Conservation (phyloP, 2,329 filamentous ascomycete species). For the Aspergillus candidus region DNA sequence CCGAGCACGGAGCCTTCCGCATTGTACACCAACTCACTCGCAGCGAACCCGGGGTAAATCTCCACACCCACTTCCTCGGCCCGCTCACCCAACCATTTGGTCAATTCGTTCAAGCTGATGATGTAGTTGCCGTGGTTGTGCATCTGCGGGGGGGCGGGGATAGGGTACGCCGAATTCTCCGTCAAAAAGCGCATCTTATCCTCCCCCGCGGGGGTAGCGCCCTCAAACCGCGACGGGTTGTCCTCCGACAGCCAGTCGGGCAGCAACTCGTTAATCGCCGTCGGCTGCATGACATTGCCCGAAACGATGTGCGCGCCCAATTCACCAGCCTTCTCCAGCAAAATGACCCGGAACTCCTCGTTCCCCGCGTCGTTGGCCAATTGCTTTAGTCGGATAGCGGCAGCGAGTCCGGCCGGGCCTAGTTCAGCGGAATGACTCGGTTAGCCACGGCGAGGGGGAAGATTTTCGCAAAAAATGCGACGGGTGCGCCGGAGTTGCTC, state of each 20-base stretch:
- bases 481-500: not conserved
- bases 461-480: not conserved
- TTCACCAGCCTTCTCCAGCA: constrained; percentile 93
- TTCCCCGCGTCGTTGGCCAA: constrained; percentile 90
- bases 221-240: constrained; percentile 81
- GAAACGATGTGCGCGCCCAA: constrained; percentile 92
- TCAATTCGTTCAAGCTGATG: constrained; percentile 87
- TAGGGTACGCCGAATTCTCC: constrained; percentile 66
- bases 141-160: constrained; percentile 94
- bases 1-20: constrained; percentile 83
- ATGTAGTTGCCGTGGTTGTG: constrained; percentile 98
- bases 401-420: constrained; percentile 86
- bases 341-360: constrained; percentile 86
- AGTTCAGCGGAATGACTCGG: constrained; percentile 7
- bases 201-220: constrained; percentile 72
- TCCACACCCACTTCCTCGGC: constrained; percentile 97
- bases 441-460: constrained; percentile 1
- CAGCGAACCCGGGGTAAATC: constrained; percentile 92
- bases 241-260: constrained; percentile 88
- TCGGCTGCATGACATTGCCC: constrained; percentile 89
- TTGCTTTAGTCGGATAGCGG: constrained; percentile 92
- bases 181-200: constrained; percentile 96
- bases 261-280: constrained; percentile 79
- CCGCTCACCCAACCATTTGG: constrained; percentile 90
- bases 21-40: constrained; percentile 83